Percentiles rank a stretch among this genome's conserved stretches.
phyloP scores from a whole-genome alignment of 176 grass and related monocot genomes.

The Eleusine coracana region DNA sequence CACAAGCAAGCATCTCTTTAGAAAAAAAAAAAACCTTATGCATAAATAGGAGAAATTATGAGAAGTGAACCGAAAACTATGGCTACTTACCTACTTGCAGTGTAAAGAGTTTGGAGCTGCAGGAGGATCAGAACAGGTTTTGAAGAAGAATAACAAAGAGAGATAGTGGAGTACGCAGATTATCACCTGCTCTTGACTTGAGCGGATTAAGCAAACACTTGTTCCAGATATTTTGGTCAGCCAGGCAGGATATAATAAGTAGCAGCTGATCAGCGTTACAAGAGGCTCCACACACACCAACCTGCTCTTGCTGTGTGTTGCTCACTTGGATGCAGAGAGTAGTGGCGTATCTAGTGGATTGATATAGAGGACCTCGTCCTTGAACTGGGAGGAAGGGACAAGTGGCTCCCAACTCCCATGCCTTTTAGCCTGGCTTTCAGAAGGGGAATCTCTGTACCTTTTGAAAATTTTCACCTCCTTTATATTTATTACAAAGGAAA shows the following conservation, averaged over 20 bases:
- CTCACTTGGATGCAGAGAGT: slow-evolving; percentile 28
- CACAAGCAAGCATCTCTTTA: not conserved
- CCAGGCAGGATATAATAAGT: not conserved
- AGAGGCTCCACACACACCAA: not conserved
- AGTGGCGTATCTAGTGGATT: slow-evolving; percentile 44
- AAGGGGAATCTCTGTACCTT: slow-evolving; percentile 51
- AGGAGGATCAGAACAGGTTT: not conserved
- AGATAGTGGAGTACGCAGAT: not conserved
- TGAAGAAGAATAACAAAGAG: not conserved
- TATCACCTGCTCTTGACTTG: slow-evolving; percentile 26
- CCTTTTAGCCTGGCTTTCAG: slow-evolving; percentile 47
- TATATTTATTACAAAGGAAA: not conserved
- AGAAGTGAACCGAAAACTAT: not conserved
- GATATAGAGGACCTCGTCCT: slow-evolving; percentile 36
- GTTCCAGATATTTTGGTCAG: not conserved
- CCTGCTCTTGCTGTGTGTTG: not conserved
- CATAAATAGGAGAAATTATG: not conserved
- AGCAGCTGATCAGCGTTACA: not conserved
- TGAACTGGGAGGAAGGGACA: slow-evolving; percentile 40
- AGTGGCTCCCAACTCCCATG: slow-evolving; percentile 38
- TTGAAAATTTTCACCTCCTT: not conserved
- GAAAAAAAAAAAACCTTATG: not conserved
- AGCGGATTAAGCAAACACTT: not conserved
- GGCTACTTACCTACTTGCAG: not conserved
- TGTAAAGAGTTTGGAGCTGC: not conserved